Evolutionary conservation across 495 filamentous ascomycete genomes (phyloP).

Genomic region (Lepraria neglecta): DNA sequence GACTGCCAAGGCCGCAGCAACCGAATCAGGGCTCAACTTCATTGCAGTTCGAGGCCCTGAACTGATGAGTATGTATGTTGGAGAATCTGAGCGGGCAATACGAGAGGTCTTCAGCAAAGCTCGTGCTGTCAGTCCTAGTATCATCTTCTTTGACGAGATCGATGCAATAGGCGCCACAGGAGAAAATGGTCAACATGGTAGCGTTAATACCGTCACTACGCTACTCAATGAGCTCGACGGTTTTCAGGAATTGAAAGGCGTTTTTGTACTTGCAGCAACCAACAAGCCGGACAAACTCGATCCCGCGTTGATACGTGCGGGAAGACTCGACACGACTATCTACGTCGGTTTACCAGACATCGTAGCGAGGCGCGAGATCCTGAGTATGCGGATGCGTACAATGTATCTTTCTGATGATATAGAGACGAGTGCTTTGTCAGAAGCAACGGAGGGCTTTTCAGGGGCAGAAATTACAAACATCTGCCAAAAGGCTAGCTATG

Average conservation of each 20-base stretch:
- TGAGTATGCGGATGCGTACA: conserved; percentile 56
- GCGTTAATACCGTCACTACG: conserved; percentile 82
- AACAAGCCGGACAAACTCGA: conserved; percentile 86
- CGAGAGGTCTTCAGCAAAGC: conserved; percentile 86
- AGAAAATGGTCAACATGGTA: conserved; percentile 40
- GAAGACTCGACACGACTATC: conserved; percentile 80
- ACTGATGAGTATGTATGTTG: conserved; percentile 94
- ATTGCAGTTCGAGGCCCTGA: conserved; percentile 95
- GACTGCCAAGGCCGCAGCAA: conserved; percentile 86
- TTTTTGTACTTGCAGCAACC: conserved; percentile 89
- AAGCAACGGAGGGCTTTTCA: conserved; percentile 70
- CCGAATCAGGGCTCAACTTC: conserved; percentile 87
- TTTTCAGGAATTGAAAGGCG: conserved; percentile 75
- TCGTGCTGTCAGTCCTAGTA: conserved; percentile 75
- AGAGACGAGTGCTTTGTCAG: conserved; percentile 58
- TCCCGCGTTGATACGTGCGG: conserved; percentile 78
- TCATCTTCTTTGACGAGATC: conserved; percentile 98
- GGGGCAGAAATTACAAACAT: conserved; percentile 84
- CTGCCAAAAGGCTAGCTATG: conserved; percentile 60
- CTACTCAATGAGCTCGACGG: conserved; percentile 96
- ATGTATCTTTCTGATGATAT: conserved; percentile 60
- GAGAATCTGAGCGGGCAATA: conserved; percentile 85
- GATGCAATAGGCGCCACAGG: conserved; percentile 82
- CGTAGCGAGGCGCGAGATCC: conserved; percentile 69
- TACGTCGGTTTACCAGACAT: conserved; percentile 82